Evolutionary conservation across 305 asterid species (phyloP).

Genomic region (Fraxinus latifolia): DNA sequence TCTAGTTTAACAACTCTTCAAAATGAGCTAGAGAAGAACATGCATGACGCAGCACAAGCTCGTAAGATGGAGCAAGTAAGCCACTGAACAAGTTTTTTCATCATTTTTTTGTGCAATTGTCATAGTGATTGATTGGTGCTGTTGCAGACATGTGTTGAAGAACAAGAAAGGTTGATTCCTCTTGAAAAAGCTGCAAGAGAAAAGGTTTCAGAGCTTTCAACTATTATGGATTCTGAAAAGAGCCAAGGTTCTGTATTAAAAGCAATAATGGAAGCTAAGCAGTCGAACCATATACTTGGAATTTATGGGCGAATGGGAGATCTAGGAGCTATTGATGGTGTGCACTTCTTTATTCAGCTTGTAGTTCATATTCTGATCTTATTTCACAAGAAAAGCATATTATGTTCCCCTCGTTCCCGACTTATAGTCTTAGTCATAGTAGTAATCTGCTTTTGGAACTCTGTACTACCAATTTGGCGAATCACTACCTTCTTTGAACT

Average conservation of each 20-base stretch:
- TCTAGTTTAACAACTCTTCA: conserved; percentile 43
- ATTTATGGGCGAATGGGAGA: conserved; percentile 95
- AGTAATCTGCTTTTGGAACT: neutral
- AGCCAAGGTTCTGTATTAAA: conserved; percentile 81
- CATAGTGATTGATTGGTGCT: conserved; percentile 7
- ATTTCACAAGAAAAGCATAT: neutral
- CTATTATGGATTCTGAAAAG: conserved; percentile 77
- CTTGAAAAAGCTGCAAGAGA: conserved; percentile 83
- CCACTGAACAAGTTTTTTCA: neutral
- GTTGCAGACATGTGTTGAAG: conserved; percentile 62
- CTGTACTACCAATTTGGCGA: neutral
- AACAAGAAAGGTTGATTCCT: conserved; percentile 69
- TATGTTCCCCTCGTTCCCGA: neutral
- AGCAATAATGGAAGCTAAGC: conserved; percentile 83
- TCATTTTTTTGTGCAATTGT: neutral
- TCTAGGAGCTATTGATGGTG: conserved; percentile 95
- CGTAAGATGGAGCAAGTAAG: neutral
- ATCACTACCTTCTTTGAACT: neutral
- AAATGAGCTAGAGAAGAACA: conserved; percentile 16
- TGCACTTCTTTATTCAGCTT: conserved; percentile 19
- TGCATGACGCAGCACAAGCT: neutral
- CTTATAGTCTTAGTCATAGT: neutral
- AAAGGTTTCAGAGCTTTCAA: conserved; percentile 74
- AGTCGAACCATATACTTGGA: conserved; percentile 64
- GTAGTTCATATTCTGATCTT: neutral